Evolutionary conservation across 192 early-diverging fungal species (phyloP), one percentile per base, ranked within the genome.

Genomic region (Backusella macrospora): DNA sequence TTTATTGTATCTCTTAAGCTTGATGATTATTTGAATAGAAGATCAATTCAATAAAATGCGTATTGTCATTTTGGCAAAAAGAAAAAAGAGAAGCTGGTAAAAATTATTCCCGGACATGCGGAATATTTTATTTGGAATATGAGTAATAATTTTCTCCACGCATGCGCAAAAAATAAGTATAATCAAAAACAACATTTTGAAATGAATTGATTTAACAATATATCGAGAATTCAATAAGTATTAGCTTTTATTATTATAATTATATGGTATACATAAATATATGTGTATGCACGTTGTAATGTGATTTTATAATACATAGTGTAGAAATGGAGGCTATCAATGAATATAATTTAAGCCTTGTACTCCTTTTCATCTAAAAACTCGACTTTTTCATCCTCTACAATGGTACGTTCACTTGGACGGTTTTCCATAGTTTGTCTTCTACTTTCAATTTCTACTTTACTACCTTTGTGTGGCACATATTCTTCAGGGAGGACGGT

Each of bases 51-150:
- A 42, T 42, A 42, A 7, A 42, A 42, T 55, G 49, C 49, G 21
- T 23, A 55, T 55, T 55, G 49, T 55, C 49, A 55, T 55, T 55
- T 55, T 55, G 49, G 49, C 49, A 55, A n/a, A n/a, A n/a, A n/a
- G n/a, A n/a, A n/a, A n/a, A n/a, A n/a, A n/a, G n/a, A 55, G 21
- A 55, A 55, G 49, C 21, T 55, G 21, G 49, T 55, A 55, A 55
- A 55, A 3, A 18, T 55, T 55, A 55, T 55, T 55, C 13, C 49
- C 49, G 14, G 49, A 55, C 49, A 55, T 55, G 21, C 13, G 49
- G 21, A 55, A 55, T 55, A 55, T 55, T 55, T 55, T 15, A 55
- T 55, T 55, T 55, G 49, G 13, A 55, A 55, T 55, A 55, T 55
- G 49, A 55, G 49, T 5, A 55, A 55, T 55, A 55, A 18, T 55